These are phyloP conservation scores for Penicilliopsis zonata DNA, from an alignment of 495 filamentous ascomycete species.

Conservation along the genomic window DNA sequence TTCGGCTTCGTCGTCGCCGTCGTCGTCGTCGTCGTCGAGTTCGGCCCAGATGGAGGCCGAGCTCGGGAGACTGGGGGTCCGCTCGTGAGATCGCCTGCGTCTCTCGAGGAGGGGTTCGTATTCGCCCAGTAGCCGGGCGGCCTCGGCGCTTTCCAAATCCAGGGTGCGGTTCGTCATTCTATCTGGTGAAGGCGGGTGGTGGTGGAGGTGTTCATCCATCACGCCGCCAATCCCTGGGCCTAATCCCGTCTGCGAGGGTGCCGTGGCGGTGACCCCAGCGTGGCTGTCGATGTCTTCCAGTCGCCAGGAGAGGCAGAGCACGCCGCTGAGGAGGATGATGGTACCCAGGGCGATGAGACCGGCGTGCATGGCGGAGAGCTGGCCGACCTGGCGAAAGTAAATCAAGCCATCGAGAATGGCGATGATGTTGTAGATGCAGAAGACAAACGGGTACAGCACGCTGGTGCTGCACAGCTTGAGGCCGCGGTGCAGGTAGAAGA, in stretches of 20 bases:
- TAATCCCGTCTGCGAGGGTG: conserved; percentile 26
- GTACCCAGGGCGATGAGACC: conserved; percentile 82
- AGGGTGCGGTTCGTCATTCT: too few relatives aligned
- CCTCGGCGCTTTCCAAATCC: conserved; percentile 21
- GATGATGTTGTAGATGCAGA: conserved; percentile 99
- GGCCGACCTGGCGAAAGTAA: conserved; percentile 83
- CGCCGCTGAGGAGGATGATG: conserved; percentile 70
- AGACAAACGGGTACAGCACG: conserved; percentile 93
- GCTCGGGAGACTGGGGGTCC: conserved; percentile 30
- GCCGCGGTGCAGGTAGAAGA: conserved; percentile 91
- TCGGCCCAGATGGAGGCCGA: conserved; percentile 40
- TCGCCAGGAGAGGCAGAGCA: conserved; percentile 89
- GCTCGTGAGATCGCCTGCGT: conserved; percentile 12
- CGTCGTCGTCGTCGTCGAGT: conserved; percentile 34
- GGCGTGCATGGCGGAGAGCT: conserved; percentile 62
- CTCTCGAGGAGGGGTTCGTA: conserved; percentile 25
- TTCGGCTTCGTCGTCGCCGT: conserved; percentile 7
- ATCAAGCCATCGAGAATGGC: conserved; percentile 95
- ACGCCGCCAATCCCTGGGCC: conserved; percentile 32
- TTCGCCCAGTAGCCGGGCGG: conserved; percentile 20
- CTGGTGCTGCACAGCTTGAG: conserved; percentile 91
- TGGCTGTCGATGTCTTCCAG: conserved; percentile 59
- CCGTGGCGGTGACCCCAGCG: conserved; percentile 29
- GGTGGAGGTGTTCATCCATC: conserved; percentile 24
- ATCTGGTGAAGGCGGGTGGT: too few relatives aligned